Evolutionary conservation across 2,329 filamentous ascomycete genomes (phyloP).

Genomic region (Cercospora sesami): DNA sequence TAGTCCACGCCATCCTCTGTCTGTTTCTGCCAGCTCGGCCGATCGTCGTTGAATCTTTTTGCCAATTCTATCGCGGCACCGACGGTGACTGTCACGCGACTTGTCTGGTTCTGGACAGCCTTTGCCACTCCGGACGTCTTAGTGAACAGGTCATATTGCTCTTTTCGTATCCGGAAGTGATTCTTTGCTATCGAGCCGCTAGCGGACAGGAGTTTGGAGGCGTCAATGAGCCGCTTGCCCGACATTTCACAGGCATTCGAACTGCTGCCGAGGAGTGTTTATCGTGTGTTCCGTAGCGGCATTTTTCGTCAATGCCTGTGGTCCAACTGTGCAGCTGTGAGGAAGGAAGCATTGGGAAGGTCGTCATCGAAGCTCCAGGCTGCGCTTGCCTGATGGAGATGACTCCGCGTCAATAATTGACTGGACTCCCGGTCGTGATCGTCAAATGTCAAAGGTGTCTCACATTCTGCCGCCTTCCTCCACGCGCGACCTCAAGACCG

Average conservation of each 20-base stretch:
- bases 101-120: constrained; percentile 61
- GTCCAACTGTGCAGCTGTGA: not conserved
- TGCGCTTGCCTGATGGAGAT: constrained; percentile 8
- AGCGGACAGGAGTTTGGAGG: constrained; percentile 52
- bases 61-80: constrained; percentile 62
- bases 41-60: constrained; percentile 57
- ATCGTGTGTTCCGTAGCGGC: not conserved
- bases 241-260: constrained; percentile 44
- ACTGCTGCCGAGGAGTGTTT: not conserved
- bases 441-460: not conserved
- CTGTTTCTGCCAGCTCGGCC: constrained; percentile 36
- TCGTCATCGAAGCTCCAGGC: not conserved
- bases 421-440: not conserved
- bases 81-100: constrained; percentile 61
- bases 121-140: constrained; percentile 65
- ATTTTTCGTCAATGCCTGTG: not conserved
- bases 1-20: constrained; percentile 21
- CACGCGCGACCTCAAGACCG: not conserved
- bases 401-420: constrained; percentile 1
- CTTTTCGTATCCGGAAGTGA: constrained; percentile 59
- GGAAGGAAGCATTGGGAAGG: not conserved
- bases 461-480: not conserved
- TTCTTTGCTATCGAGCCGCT: constrained; percentile 50
- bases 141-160: constrained; percentile 63
- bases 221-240: constrained; percentile 54